Base-by-base conservation (phyloP, 306 rosid species). In the Lagenaria siceraria region DNA sequence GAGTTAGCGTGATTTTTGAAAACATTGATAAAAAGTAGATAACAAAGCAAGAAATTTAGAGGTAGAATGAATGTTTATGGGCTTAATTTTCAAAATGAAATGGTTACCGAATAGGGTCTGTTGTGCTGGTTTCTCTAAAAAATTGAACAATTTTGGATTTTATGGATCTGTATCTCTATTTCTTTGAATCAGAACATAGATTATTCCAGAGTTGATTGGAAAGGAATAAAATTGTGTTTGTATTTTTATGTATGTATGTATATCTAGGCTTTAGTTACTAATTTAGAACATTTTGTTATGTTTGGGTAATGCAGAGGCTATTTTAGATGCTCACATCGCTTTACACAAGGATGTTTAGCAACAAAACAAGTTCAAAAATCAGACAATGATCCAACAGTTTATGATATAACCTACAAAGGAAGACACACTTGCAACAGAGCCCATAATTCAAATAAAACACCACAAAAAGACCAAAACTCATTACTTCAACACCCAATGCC, bases 311-410 rank as follows among this genome's bases (percentile, higher is more conserved):
- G 85, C 92, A 93, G 98, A 69, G 86, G 90, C 64, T 93, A 93
- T 72, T 93, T 81, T 51, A 87, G 98, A 88, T 93, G 98, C 81
- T 87, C 96, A 25, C 90, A 91, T 81, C 83, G 87, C 51, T 31
- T 82, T 60, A 56, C 70, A 61, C 90, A 84, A 82, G 96, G 94
- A 2, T 93, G 98, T 81, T 77, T 79, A 31, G 98, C 98, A n/a
- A 91, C 94, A 63, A 93, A 91, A 73, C 96, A 87, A 84, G 96
- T 93, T 68, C 98, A 93, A 43, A 93, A 70, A 72, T 88, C 89
- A 69, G 94, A 93, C 76, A 62, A 78, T 27, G 94, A 91, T 63
- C 79, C 90, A 81, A 74, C 80, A 35, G 21, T 83, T 36, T 43
- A 25, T 11, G 83, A 87, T 52, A 81, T 91, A 70, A 87, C 88